Conservation (phyloP, 805 yeast species). For the Nakazawaea ernobii region DNA sequence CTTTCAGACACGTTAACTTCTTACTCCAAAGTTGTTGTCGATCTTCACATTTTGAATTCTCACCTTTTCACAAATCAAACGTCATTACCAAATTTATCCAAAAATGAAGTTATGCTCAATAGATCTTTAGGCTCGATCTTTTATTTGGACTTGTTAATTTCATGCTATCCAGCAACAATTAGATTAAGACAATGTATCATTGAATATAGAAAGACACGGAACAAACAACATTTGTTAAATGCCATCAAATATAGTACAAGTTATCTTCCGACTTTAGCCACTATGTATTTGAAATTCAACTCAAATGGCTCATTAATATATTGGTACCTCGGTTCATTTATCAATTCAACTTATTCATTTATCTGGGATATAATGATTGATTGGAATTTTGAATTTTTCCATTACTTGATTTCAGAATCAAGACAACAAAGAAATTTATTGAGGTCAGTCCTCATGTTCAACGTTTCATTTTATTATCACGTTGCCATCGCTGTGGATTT, state of each 20-base stretch:
- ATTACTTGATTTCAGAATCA: conserved; percentile 18
- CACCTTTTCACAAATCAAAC: conserved; percentile 33
- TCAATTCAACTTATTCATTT: conserved; percentile 75
- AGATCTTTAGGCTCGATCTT: conserved; percentile 24
- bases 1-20: conserved; percentile 83
- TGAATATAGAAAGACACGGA: conserved; percentile 52
- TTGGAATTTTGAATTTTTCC: conserved; percentile 69
- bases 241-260: conserved; percentile 69
- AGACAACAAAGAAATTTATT: conserved; percentile 17
- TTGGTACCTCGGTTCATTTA: conserved; percentile 40
- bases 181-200: conserved; percentile 76
- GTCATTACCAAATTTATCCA: conserved; percentile 23
- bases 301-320: conserved; percentile 19
- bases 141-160: conserved; percentile 24
- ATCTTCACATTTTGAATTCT: conserved; percentile 54
- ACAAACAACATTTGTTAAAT: conserved; percentile 58
- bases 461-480: conserved; percentile 38
- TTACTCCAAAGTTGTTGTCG: conserved; percentile 70
- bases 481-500: conserved; percentile 57
- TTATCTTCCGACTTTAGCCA: conserved; percentile 43
- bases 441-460: conserved; percentile 26
- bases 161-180: conserved; percentile 58
- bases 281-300: conserved; percentile 20
- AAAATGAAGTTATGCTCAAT: conserved; percentile 18
- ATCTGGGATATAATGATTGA: conserved; percentile 89